A percentile compares a stretch with the other conserved stretches of the same genome.
Conservation (phyloP, 2,329 filamentous ascomycete species). For the Fusarium kyushuense region DNA sequence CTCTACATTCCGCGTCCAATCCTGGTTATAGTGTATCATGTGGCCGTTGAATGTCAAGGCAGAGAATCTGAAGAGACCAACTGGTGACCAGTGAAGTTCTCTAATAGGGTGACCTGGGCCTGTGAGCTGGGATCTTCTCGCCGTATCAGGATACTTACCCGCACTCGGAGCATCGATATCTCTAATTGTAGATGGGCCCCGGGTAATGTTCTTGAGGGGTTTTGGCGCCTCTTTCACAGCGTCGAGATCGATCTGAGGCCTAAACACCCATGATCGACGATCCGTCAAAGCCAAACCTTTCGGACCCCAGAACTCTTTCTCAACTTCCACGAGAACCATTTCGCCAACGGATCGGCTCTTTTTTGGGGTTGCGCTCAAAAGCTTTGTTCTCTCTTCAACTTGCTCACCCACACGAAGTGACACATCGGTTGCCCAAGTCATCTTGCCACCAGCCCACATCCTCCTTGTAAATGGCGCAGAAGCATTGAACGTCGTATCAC, state of each 20-base stretch:
- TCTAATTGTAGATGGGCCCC: slow-evolving; percentile 44
- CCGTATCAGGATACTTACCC: neutral
- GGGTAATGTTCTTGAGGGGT: slow-evolving; percentile 27
- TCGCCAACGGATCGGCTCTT: slow-evolving; percentile 65
- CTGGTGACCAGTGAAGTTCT: slow-evolving; percentile 58
- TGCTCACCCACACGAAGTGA: slow-evolving; percentile 65
- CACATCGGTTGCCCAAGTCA: slow-evolving; percentile 59
- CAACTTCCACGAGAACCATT: slow-evolving; percentile 74
- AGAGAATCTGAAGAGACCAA: slow-evolving; percentile 81
- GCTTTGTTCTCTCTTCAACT: slow-evolving; percentile 66
- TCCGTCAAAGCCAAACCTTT: slow-evolving; percentile 66
- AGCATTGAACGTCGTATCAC: slow-evolving; percentile 70
- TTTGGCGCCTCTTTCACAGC: slow-evolving; percentile 34
- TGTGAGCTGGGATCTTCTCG: neutral
- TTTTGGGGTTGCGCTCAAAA: slow-evolving; percentile 67
- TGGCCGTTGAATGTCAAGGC: slow-evolving; percentile 89
- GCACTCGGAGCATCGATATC: slow-evolving; percentile 38
- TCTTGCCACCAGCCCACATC: slow-evolving; percentile 76
- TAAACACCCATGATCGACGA: slow-evolving; percentile 64
- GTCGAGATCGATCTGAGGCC: slow-evolving; percentile 50
- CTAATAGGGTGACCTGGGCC: slow-evolving; percentile 44
- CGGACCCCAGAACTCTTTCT: slow-evolving; percentile 68
- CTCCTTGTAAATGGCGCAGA: slow-evolving; percentile 69
- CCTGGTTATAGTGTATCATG: slow-evolving; percentile 82
- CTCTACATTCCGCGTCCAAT: slow-evolving; percentile 74